Base-by-base conservation (phyloP, 108 stramenopile species). In the Pseudonitzschia pungens region DNA sequence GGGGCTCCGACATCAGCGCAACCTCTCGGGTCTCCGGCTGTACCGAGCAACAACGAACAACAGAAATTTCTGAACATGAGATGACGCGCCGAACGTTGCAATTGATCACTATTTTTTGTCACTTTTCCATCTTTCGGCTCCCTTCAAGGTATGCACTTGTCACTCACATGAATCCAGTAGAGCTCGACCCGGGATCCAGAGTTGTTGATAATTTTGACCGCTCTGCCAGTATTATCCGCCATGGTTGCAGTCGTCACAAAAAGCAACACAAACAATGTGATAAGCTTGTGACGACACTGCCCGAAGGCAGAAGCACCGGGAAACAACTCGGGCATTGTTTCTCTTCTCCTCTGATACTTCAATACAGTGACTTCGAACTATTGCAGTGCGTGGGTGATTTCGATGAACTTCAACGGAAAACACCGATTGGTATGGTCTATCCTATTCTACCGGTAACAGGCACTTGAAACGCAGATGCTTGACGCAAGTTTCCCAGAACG, bases 171-270 rank as follows among this genome's bases (percentile, higher is more conserved):
- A 60, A 91, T 75, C 90, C 90, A 91, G 71, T 85, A 82, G 11
- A 91, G 44, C 50, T 88, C 87, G 40, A 88, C 72, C 27, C 80
- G 82, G 43, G 82, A 74, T 3, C 86, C 81, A 69, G 82, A 59
- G 75, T 83, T 44, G 45, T 78, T 78, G 43, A 78, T n/a, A 40
- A 78, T 72, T 55, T 78, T 72, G 33, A 78, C 72, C 31, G 21
- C 36, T n/a, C 77, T 70, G 22, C 58, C 65, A 0, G 70, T 71
- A 14, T 9, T 12, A 24, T 72, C 68, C 26, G 31, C 67, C 3
- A 70, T n/a, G n/a, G n/a, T 66, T 11, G 69, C 21, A 6, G 76
- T 62, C 16, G 64, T 57, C 24, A 54, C 36, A 48, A 14, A 44
- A 24, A 58, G n/a, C 40, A 32, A 41, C 20, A 32, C 41, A 24